Base-by-base conservation (phyloP, 2,329 filamentous ascomycete species). In the Teratosphaeria pseudoeucalypti region DNA sequence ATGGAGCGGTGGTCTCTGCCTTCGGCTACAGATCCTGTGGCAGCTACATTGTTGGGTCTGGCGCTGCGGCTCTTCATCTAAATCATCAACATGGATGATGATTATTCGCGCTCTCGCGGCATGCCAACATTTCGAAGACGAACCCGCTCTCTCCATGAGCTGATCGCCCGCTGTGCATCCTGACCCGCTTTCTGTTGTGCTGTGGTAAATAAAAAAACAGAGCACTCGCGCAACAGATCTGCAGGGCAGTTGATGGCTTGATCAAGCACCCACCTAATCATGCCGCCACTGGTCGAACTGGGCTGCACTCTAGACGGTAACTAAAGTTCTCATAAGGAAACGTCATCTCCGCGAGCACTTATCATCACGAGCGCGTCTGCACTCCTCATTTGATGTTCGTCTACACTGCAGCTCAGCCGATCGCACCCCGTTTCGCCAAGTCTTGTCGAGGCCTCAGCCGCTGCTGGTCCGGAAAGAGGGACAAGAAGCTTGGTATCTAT, bases 331-430 rank as follows among this genome's bases (percentile, higher is more conserved):
- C 27, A 23, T 19, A 34, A 57, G 29, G 4, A 34, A 26, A 32
- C 57, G 57, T 54, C 52, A 58, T 58, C n/a, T 49, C 57, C 57
- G 57, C 23, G 19, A 47, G 16, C 14, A 57, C 39, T 39, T 29
- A 39, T 54, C 29, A 39, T 54, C 52, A 54, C 16, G 52, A 49
- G 27, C 52, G 52, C 52, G 19, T 32, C 27, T 54, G 27, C 27
- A 32, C 32, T 32, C 52, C 52, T 54, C 52, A 54, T 32, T 34
- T 29, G 32, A 32, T 54, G 19, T 27, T 23, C 14, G 55, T 49
- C 43, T 49, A 23, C 43, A 19, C 43, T 49, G 43, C 43, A 49
- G 19, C 43, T 49, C 43, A 19, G 58, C 58, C 56, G 58, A 59
- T 59, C 58, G 16, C 29, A 7, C 56, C 27, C 34, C 54, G 16